Evolutionary conservation across 768 basidiomycete species (phyloP).

Genomic region (Hericium coralloides): DNA sequence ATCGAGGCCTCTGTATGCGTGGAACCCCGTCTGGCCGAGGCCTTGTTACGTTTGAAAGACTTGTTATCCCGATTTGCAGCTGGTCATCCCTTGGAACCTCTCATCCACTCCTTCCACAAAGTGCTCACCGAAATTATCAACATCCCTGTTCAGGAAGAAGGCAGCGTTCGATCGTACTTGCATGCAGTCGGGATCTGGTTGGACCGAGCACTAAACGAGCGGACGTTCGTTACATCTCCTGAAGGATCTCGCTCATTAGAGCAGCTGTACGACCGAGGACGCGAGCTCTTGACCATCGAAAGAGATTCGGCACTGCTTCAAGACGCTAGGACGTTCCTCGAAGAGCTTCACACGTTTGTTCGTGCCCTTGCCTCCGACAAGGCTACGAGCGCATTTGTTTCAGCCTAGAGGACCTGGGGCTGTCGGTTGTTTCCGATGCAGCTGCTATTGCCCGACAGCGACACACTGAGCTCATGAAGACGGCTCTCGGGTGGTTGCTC

Average conservation of each 20-base stretch:
- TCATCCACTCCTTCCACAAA: conserved; percentile 1
- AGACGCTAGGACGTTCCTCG: conserved; percentile 7
- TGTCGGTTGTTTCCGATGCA: background rate
- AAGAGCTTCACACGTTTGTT: conserved; percentile 12
- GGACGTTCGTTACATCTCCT: conserved; percentile 10
- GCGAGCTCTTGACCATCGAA: conserved; percentile 5
- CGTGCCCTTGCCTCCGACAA: conserved; percentile 12
- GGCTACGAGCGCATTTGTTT: conserved; percentile 10
- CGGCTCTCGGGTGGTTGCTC: conserved; percentile 16
- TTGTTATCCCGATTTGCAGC: conserved; percentile 10
- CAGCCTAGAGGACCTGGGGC: conserved; percentile 1
- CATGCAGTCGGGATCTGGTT: conserved; percentile 13
- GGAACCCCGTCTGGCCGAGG: conserved; percentile 2
- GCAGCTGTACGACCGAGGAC: conserved; percentile 14
- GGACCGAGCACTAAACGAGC: conserved; percentile 13
- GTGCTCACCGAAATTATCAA: conserved; percentile 1
- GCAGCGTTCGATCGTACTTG: background rate
- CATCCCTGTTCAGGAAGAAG: background rate
- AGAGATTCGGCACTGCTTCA: conserved; percentile 2
- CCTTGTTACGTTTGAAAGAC: conserved; percentile 1
- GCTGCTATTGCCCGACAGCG: conserved; percentile 3
- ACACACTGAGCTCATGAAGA: conserved; percentile 6
- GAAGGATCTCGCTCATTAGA: conserved; percentile 5
- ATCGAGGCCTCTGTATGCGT: background rate
- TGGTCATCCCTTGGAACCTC: conserved; percentile 2